Evolutionary conservation across 805 yeast genomes (phyloP), one percentile per base, ranked within the genome.

Genomic region (Lipomyces starkeyi): DNA sequence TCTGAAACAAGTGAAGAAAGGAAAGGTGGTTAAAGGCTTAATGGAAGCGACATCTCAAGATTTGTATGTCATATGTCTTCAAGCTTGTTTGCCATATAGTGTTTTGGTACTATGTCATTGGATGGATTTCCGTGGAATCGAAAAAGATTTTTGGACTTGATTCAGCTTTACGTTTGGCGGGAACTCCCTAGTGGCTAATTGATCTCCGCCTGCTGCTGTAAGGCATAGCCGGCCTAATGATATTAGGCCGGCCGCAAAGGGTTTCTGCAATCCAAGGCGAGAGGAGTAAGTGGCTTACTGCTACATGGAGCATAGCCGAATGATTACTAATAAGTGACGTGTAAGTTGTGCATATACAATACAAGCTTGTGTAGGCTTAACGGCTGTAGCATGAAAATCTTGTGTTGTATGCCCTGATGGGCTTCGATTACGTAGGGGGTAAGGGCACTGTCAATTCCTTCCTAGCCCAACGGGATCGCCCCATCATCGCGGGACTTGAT

Each of bases 11-110:
- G 6, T n/a, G 55, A 22, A 27, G 82, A 81, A 62, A 80, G 81
- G 70, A 86, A 85, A 74, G 89, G 89, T 25, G 89, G 89, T 60
- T 86, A 65, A 76, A 40, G 20, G 22, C 22, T 43, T n/a, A 43
- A 37, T 17, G 17, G 20, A n/a, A n/a, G 9, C 34, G 9, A 17
- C 8, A 17, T 54, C n/a, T 20, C 3, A 29, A 14, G 11, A 54
- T 54, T 54, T 54, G 20, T 54, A 5, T 54, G 32, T 22, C 35
- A 32, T 54, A n/a, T 22, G 9, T 53, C n/a, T 7, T 22, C 25
- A 17, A 53, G 27, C 27, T 27, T 53, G 27, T 53, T 53, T 22
- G 17, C 14, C 32, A 22, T 25, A 27, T 53, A 22, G 29, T 25
- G 7, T 53, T 53, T 43, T n/a, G 49, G 49, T 17, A 17, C 22